These are phyloP conservation scores for Hypoxylon sp. DNA, from an alignment of 2,329 filamentous ascomycete species.

Conservation along the genomic window DNA sequence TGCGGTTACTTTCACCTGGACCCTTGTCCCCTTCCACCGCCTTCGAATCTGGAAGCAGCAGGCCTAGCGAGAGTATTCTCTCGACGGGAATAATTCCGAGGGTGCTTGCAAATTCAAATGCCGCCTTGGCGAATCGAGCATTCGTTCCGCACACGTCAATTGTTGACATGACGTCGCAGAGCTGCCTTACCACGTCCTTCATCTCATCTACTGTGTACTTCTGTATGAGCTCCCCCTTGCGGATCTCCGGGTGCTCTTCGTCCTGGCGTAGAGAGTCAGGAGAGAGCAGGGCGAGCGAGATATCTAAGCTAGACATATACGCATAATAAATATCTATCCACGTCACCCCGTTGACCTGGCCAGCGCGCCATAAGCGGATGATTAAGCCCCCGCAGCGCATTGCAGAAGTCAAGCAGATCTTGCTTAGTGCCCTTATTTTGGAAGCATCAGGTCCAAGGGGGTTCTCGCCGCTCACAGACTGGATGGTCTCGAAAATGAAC, in stretches of 20 bases:
- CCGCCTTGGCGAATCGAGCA: conserved; percentile 46
- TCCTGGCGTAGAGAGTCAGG: conserved; percentile 35
- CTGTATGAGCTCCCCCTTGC: conserved; percentile 32
- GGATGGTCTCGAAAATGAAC: conserved; percentile 48
- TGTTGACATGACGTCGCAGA: conserved; percentile 45
- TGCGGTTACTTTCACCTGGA: conserved; percentile 1
- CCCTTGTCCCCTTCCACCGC: not conserved
- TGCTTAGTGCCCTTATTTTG: conserved; percentile 39
- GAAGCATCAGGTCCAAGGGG: conserved; percentile 40
- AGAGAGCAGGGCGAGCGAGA: conserved; percentile 45
- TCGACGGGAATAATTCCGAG: conserved; percentile 42
- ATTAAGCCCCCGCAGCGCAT: conserved; percentile 46
- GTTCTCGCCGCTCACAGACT: conserved; percentile 27
- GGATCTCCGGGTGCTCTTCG: conserved; percentile 29
- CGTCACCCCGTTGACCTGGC: conserved; percentile 44
- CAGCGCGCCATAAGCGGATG: conserved; percentile 42
- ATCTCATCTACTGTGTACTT: conserved; percentile 41
- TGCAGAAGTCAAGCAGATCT: conserved; percentile 45
- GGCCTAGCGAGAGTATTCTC: conserved; percentile 13
- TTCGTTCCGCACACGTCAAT: conserved; percentile 49
- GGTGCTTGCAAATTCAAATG: conserved; percentile 46
- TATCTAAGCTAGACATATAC: conserved; percentile 45
- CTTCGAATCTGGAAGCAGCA: conserved; percentile 19
- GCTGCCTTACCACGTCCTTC: conserved; percentile 34
- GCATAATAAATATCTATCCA: conserved; percentile 48